Base-by-base conservation (phyloP, 192 early-diverging fungal species). In the Thamnidium elegans region DNA sequence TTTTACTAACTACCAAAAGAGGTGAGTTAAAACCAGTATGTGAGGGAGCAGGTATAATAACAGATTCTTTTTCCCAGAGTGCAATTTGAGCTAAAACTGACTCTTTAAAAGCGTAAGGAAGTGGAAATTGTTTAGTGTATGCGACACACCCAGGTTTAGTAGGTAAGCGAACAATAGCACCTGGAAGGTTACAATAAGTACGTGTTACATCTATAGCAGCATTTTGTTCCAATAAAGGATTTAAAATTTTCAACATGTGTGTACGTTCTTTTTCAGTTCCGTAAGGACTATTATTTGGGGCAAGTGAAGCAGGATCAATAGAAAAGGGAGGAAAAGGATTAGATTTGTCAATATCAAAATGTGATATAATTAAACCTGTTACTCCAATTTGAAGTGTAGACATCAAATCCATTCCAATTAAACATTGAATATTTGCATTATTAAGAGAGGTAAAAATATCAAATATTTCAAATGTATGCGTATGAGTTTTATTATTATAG, bases 1-100 rank as follows among this genome's bases (percentile, higher is more conserved):
- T 74, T 75, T 70, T 70, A 9, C 63, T 44, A 3, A 62, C 63
- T 0, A 75, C 15, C 31, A 62, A 61, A 4, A 71, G 10, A 3
- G 58, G 62, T 30, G 42, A 50, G 26, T 65, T 71, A 42, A 55
- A 64, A 1, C 8, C 45, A 8, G 36, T 63, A 21, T 47, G 26
- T 19, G 20, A 14, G 10, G 46, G 62, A 19, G 56, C 63, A 8
- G 20, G 10, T 13, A 4, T 36, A 53, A 63, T 58, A 44, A 50
- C 45, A n/a, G 56, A 55, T 3, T 63, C 58, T 9, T 39, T n/a
- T 6, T 59, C 19, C 69, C 69, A 71, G 3, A 1, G 50, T 8
- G 32, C 1, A 13, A 63, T 44, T 13, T 11, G 17, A 14, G 50
- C 32, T 2, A 34, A 21, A 1, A 48, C 32, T 17, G 15, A 1